A percentile compares a stretch with the other conserved stretches of the same genome.
These are phyloP conservation scores for Botrytis tulipae DNA, from an alignment of 2,329 filamentous ascomycete genomes.

Conservation along the genomic window DNA sequence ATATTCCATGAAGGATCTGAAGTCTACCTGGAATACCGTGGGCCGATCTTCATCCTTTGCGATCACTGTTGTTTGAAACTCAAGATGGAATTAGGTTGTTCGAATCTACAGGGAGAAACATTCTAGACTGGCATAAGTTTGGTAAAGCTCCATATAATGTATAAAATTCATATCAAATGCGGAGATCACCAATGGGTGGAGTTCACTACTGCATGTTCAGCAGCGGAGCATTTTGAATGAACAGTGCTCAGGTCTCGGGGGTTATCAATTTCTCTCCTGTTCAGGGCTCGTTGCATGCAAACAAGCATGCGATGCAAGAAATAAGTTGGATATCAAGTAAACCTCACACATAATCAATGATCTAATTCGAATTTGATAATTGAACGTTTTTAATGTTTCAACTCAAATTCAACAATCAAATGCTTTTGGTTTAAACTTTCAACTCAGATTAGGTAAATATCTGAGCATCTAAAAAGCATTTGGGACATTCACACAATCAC, in stretches of 20 bases:
- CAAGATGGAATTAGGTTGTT: neutral
- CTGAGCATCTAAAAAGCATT: neutral
- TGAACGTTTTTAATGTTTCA: neutral
- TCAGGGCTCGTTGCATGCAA: neutral
- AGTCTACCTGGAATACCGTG: neutral
- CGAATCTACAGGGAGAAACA: constrained; percentile 6
- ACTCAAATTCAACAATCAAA: neutral
- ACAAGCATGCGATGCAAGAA: neutral
- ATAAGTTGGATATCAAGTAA: neutral
- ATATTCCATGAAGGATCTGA: neutral
- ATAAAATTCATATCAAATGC: constrained; percentile 12
- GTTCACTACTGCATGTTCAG: constrained; percentile 14
- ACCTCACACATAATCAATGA: neutral
- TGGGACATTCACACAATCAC: no score
- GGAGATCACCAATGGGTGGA: constrained; percentile 15
- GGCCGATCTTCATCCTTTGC: neutral
- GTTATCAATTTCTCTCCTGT: neutral
- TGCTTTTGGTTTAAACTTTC: neutral
- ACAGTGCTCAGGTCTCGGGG: constrained; percentile 18
- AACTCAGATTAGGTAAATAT: neutral
- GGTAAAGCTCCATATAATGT: constrained; percentile 14
- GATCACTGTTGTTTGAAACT: neutral
- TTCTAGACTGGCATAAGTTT: neutral
- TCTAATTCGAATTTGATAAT: neutral
- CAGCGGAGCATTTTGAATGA: constrained; percentile 10